phyloP scores from a whole-genome alignment of 1,139 yeast genomes.

The Hansenula anomala region DNA sequence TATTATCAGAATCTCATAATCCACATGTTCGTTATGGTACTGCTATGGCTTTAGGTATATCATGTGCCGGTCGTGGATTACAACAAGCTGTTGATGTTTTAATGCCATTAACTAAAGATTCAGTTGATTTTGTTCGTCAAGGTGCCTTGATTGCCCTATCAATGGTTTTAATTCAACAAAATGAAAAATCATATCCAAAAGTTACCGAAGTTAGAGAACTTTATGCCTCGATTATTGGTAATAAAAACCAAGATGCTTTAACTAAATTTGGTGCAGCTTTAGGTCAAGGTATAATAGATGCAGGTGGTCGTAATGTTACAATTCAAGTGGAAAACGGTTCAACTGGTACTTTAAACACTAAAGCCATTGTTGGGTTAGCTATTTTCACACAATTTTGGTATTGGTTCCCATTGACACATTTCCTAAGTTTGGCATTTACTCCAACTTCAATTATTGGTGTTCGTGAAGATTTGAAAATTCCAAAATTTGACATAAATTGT shows the following conservation, averaged over 20 bases:
- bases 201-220: conserved; percentile 72
- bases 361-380: conserved; percentile 88
- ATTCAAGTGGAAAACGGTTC: conserved; percentile 87
- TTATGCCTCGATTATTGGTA: conserved; percentile 69
- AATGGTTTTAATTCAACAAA: conserved; percentile 91
- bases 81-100: conserved; percentile 87
- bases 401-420: conserved; percentile 97
- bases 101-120: conserved; percentile 89
- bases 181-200: conserved; percentile 77
- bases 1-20: conserved; percentile 90
- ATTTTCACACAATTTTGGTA: conserved; percentile 95
- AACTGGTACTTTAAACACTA: conserved; percentile 84
- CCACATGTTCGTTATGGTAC: conserved; percentile 99
- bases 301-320: conserved; percentile 98
- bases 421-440: conserved; percentile 83
- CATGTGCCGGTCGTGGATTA: conserved; percentile 93
- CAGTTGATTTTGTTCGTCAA: conserved; percentile 96
- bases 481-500: conserved; percentile 77
- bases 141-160: conserved; percentile 94
- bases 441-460: conserved; percentile 93
- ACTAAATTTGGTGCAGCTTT: conserved; percentile 97
- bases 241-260: conserved; percentile 93
- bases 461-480: conserved; percentile 79
- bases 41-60: conserved; percentile 93
- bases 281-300: conserved; percentile 97